A percentile compares a stretch with the other conserved stretches of the same genome.
Evolutionary conservation across 192 early-diverging fungal species (phyloP).

Genomic region (Coemansia sp.): DNA sequence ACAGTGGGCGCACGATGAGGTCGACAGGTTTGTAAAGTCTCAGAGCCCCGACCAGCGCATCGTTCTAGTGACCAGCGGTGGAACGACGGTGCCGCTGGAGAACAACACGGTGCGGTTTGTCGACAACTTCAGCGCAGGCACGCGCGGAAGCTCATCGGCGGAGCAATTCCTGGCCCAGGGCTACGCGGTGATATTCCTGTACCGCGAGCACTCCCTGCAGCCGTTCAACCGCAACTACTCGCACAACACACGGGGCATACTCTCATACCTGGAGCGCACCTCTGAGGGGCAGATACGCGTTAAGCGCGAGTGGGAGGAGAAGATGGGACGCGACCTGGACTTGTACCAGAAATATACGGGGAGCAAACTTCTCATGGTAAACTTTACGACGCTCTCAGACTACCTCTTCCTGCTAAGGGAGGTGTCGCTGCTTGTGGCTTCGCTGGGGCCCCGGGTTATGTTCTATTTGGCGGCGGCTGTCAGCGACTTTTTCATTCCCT

Average conservation of each 20-base stretch:
- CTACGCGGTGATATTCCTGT: constrained; percentile 96
- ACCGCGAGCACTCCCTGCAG: constrained; percentile 89
- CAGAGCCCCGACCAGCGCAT: constrained; percentile 61
- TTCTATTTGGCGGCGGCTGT: constrained; percentile 98
- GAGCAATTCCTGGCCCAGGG: constrained; percentile 87
- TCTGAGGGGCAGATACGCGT: constrained; percentile 61
- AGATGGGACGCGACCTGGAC: constrained; percentile 65
- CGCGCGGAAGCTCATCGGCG: constrained; percentile 92
- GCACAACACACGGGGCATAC: constrained; percentile 70
- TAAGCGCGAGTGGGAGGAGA: constrained; percentile 61
- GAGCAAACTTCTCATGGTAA: constrained; percentile 71
- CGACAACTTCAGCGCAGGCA: constrained; percentile 98
- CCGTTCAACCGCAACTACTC: constrained; percentile 93
- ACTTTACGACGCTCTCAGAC: constrained; percentile 88
- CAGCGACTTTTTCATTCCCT: constrained; percentile 97
- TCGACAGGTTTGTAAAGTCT: constrained; percentile 59
- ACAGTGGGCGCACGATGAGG: constrained; percentile 56
- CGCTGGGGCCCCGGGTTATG: constrained; percentile 72
- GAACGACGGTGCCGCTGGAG: constrained; percentile 95
- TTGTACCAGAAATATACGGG: constrained; percentile 65
- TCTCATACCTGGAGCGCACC: constrained; percentile 76
- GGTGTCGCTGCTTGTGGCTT: constrained; percentile 67
- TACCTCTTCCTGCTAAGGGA: constrained; percentile 89
- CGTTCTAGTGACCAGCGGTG: constrained; percentile 93
- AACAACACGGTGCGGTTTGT: constrained; percentile 97